These are phyloP conservation scores for Sclerotiophoma versabilis DNA, from an alignment of 2,329 filamentous ascomycete genomes.

Conservation along the genomic window DNA sequence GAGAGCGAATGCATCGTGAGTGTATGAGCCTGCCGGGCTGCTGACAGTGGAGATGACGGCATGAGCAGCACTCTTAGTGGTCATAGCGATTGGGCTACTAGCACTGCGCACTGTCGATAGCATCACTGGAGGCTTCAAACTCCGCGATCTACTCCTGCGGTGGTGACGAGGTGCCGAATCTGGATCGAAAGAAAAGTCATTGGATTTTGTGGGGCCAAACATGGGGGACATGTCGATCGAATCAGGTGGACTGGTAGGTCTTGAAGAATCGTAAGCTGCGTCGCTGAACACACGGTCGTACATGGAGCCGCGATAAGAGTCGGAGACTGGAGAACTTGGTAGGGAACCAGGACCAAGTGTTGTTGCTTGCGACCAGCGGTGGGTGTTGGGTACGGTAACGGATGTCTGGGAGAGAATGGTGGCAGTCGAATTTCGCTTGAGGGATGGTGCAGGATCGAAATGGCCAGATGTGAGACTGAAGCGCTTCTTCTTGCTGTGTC, in stretches of 20 bases:
- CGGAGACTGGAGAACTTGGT: constrained; percentile 81
- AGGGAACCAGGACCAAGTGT: constrained; percentile 72
- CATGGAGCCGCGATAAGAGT: constrained; percentile 71
- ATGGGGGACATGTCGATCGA: constrained; percentile 70
- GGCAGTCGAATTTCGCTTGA: constrained; percentile 58
- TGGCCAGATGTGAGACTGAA: constrained; percentile 65
- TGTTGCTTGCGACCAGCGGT: constrained; percentile 72
- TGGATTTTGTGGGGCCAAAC: constrained; percentile 56
- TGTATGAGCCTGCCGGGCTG: constrained; percentile 43
- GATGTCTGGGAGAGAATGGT: constrained; percentile 69
- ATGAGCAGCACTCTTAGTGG: constrained; percentile 43
- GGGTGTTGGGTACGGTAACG: constrained; percentile 62
- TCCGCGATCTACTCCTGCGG: constrained; percentile 34
- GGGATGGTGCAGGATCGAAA: constrained; percentile 51
- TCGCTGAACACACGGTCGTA: constrained; percentile 76
- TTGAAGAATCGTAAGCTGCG: constrained; percentile 68
- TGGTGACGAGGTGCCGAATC: constrained; percentile 25
- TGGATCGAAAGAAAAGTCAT: constrained; percentile 29
- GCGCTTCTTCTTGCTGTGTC: constrained; percentile 72
- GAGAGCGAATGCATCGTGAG: constrained; percentile 39
- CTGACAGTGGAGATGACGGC: constrained; percentile 43
- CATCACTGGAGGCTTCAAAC: constrained; percentile 39
- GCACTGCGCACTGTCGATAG: constrained; percentile 40
- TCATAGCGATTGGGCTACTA: constrained; percentile 44
- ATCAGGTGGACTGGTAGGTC: constrained; percentile 77